phyloP scores from a whole-genome alignment of 495 filamentous ascomycete species.

The Podospora anserina region DNA sequence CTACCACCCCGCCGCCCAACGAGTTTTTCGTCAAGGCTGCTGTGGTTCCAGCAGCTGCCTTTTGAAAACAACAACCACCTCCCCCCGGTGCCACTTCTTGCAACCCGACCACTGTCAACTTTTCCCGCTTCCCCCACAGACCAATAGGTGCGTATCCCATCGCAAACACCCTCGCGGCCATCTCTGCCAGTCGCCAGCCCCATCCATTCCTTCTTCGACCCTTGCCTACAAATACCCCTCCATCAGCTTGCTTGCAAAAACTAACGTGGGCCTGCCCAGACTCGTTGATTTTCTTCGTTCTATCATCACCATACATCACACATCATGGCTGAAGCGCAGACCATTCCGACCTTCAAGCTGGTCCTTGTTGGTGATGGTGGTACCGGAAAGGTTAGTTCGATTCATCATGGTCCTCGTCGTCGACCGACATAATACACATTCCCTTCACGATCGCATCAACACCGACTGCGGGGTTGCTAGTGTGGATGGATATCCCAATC shows the following conservation, averaged over 20 bases:
- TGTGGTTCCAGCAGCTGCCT: constrained; percentile 29
- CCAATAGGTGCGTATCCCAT: constrained; percentile 26
- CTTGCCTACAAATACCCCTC: constrained; percentile 21
- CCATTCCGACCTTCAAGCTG: constrained; percentile 89
- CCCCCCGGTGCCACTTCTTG: constrained; percentile 29
- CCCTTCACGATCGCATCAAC: constrained; percentile 8
- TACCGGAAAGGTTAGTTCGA: constrained; percentile 86
- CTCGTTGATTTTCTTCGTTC: constrained; percentile 30
- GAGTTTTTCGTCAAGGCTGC: constrained; percentile 40
- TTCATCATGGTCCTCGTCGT: not conserved
- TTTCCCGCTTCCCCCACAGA: constrained; percentile 17
- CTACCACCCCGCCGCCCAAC: constrained; percentile 38
- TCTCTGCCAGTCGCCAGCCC: not conserved
- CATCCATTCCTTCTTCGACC: not conserved
- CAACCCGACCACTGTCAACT: constrained; percentile 28
- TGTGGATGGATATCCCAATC: constrained; percentile 11
- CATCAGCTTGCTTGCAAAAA: constrained; percentile 13
- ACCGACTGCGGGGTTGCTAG: constrained; percentile 28
- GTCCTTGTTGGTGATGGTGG: constrained; percentile 99
- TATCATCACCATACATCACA: constrained; percentile 26
- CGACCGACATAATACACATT: constrained; percentile 15
- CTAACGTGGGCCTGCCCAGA: constrained; percentile 29
- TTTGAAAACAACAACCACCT: constrained; percentile 35
- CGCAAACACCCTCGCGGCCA: constrained; percentile 1
- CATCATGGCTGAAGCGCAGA: constrained; percentile 56